Percentiles rank a stretch among this genome's conserved stretches.
These are phyloP conservation scores for Yamadazyma oceani DNA, from an alignment of 1,139 yeast genomes.

Conservation along the genomic window DNA sequence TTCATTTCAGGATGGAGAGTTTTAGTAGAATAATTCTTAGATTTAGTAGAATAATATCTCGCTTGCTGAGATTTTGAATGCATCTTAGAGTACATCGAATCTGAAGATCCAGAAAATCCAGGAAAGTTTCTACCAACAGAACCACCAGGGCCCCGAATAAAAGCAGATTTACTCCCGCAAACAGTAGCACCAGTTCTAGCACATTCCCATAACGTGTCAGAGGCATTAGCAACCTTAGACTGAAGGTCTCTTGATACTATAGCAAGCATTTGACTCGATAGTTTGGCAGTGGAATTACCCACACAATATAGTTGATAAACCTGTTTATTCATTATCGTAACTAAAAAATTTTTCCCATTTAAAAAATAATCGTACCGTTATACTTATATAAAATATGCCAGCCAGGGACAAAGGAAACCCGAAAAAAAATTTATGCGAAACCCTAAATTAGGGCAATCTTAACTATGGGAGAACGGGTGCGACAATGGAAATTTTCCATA, in stretches of 20 bases:
- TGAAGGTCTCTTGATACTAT: constrained; percentile 6
- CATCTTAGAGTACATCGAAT: constrained; percentile 9
- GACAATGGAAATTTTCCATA: background rate
- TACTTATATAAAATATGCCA: constrained; percentile 1
- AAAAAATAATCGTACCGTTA: background rate
- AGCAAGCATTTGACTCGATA: constrained; percentile 4
- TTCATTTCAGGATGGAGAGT: constrained; percentile 9
- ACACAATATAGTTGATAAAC: constrained; percentile 10
- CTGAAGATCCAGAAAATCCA: background rate
- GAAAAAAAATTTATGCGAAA: constrained; percentile 1
- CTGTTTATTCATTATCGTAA: constrained; percentile 10
- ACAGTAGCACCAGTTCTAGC: background rate
- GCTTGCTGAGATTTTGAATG: constrained; percentile 7
- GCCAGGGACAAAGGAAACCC: background rate
- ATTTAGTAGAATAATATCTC: constrained; percentile 12
- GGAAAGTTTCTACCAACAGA: too few species aligned
- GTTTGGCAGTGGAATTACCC: constrained; percentile 8
- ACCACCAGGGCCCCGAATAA: background rate
- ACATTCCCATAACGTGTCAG: background rate
- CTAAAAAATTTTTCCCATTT: background rate
- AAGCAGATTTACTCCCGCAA: background rate
- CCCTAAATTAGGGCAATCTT: constrained; percentile 1
- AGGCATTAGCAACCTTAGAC: background rate
- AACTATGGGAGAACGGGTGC: background rate
- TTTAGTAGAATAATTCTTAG: constrained; percentile 15